Conservation (phyloP, 2,329 filamentous ascomycete genomes). For the Colletotrichum trifolii region DNA sequence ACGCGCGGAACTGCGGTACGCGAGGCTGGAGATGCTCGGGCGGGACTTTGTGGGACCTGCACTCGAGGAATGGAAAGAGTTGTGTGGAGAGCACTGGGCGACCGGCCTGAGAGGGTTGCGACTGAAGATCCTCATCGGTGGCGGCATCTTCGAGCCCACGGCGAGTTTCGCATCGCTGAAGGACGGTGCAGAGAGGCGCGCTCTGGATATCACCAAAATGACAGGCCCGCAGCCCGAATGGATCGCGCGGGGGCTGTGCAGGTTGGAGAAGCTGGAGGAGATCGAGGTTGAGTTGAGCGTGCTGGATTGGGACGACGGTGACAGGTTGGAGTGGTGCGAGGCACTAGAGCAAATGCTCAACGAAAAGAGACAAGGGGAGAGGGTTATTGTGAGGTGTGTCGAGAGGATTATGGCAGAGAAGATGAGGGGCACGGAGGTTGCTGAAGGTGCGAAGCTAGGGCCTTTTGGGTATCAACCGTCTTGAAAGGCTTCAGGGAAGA, state of each 20-base stretch:
- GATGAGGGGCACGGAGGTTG: constrained; percentile 10
- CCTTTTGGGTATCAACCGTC: neutral
- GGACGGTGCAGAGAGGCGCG: constrained; percentile 34
- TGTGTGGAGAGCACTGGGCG: constrained; percentile 49
- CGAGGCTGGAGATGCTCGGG: constrained; percentile 53
- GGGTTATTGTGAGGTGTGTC: constrained; percentile 43
- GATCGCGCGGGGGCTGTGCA: constrained; percentile 48
- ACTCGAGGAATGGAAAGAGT: constrained; percentile 47
- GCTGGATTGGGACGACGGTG: constrained; percentile 43
- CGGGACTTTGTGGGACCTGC: constrained; percentile 48
- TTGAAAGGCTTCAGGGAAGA: no score
- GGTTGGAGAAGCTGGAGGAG: constrained; percentile 45
- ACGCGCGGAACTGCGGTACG: constrained; percentile 50
- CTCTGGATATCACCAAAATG: constrained; percentile 41
- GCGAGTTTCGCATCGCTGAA: constrained; percentile 28
- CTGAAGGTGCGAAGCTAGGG: neutral
- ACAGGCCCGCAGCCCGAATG: constrained; percentile 39
- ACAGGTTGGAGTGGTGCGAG: constrained; percentile 51
- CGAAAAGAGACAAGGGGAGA: constrained; percentile 15
- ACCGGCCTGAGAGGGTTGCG: constrained; percentile 52
- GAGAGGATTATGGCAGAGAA: constrained; percentile 32
- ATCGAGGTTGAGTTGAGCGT: constrained; percentile 55
- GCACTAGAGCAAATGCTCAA: constrained; percentile 45
- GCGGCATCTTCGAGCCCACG: constrained; percentile 38
- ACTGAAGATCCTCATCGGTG: constrained; percentile 49